Conservation (phyloP, 345 rosid species). For the Sisymbrium irio region DNA sequence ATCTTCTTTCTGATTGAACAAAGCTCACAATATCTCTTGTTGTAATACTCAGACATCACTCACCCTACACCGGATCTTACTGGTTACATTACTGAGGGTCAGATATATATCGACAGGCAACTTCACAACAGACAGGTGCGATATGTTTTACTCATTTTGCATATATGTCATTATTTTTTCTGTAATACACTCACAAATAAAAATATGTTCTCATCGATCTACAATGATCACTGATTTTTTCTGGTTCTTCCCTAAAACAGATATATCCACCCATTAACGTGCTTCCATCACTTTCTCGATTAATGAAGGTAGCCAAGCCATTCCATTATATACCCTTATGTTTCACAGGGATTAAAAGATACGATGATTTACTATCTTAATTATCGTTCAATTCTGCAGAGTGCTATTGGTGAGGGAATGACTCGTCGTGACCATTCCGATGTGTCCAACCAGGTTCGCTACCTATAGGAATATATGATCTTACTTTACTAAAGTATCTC, state of each 20-base stretch:
- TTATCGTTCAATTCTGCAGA: conserved; percentile 45
- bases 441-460: conserved; percentile 71
- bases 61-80: conserved; percentile 99
- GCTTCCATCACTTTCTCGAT: conserved; percentile 94
- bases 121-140: conserved; percentile 42
- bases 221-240: background rate
- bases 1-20: background rate
- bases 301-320: conserved; percentile 74
- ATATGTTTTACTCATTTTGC: background rate
- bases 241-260: conserved; percentile 41
- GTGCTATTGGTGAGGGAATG: conserved; percentile 99
- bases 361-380: background rate
- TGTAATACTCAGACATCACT: conserved; percentile 65
- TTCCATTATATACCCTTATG: background rate
- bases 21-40: conserved; percentile 1
- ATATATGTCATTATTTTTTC: background rate
- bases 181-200: no score
- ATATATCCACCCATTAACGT: conserved; percentile 97
- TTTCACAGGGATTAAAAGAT: background rate
- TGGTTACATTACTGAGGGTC: conserved; percentile 86
- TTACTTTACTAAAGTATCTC: background rate
- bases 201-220: background rate
- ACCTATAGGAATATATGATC: background rate
- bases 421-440: conserved; percentile 94
- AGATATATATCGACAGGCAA: conserved; percentile 41